Conservation (phyloP, 306 rosid species). For the Trichosanthes truncata region DNA sequence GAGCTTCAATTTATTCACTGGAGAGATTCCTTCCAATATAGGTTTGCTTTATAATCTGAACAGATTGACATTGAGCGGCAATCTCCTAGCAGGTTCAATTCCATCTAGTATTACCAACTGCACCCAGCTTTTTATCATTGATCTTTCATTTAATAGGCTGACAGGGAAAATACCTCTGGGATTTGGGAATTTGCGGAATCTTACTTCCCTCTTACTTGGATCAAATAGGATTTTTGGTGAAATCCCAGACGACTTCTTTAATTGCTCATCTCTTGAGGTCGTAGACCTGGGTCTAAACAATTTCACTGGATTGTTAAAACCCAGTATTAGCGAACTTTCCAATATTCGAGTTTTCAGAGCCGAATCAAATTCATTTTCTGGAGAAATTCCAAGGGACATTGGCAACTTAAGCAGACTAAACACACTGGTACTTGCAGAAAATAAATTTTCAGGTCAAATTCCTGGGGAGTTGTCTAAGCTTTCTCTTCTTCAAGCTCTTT, state of each 20-base stretch:
- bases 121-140: constrained; percentile 34
- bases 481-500: constrained; percentile 58
- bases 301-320: constrained; percentile 49
- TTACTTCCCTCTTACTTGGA: constrained; percentile 36
- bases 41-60: constrained; percentile 56
- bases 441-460: constrained; percentile 56
- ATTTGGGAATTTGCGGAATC: constrained; percentile 48
- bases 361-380: constrained; percentile 43
- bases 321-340: constrained; percentile 45
- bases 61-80: constrained; percentile 29
- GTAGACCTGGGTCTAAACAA: constrained; percentile 40
- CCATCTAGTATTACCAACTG: constrained; percentile 68
- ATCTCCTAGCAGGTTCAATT: constrained; percentile 42
- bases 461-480: constrained; percentile 58
- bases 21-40: constrained; percentile 60
- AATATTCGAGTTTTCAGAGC: constrained; percentile 27
- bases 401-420: constrained; percentile 55
- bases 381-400: constrained; percentile 55
- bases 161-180: constrained; percentile 63
- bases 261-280: constrained; percentile 47
- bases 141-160: constrained; percentile 34
- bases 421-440: constrained; percentile 34
- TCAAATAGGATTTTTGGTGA: constrained; percentile 55
- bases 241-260: constrained; percentile 67
- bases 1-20: constrained; percentile 55